Conservation (phyloP, 2,329 filamentous ascomycete genomes). For the Metarhizium sp. region DNA sequence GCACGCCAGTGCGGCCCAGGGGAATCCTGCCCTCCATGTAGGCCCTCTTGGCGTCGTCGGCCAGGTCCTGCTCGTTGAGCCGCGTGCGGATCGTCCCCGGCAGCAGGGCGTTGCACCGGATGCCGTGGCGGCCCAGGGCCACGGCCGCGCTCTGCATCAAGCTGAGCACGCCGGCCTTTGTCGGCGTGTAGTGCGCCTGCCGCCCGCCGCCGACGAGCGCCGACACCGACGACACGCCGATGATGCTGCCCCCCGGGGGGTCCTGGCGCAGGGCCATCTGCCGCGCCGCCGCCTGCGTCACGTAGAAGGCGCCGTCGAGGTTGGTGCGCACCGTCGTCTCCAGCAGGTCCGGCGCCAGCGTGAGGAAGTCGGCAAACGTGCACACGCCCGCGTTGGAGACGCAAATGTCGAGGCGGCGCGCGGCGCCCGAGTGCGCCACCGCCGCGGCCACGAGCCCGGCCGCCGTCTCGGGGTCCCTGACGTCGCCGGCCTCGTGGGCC, state of each 20-base stretch:
- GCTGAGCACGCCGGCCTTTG: constrained; percentile 72
- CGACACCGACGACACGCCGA: constrained; percentile 63
- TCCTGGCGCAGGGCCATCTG: constrained; percentile 62
- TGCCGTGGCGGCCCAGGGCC: constrained; percentile 64
- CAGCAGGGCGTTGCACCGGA: constrained; percentile 75
- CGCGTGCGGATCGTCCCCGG: constrained; percentile 79
- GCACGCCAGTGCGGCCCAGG: constrained; percentile 61
- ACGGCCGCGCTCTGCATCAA: constrained; percentile 79
- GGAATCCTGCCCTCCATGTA: constrained; percentile 82
- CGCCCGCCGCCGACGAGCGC: constrained; percentile 68
- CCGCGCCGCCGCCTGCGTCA: constrained; percentile 72
- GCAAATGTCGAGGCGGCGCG: constrained; percentile 59
- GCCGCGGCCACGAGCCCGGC: constrained; percentile 56
- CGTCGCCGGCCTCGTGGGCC: constrained; percentile 65
- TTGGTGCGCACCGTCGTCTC: constrained; percentile 67
- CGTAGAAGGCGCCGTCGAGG: constrained; percentile 80
- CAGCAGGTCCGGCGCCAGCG: constrained; percentile 62
- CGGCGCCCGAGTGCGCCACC: constrained; percentile 47
- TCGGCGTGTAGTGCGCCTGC: constrained; percentile 82
- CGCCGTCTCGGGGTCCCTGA: constrained; percentile 65
- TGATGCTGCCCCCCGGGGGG: constrained; percentile 68
- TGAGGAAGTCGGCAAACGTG: constrained; percentile 78
- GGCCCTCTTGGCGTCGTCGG: constrained; percentile 57
- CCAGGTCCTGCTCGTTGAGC: constrained; percentile 74
- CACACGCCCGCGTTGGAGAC: constrained; percentile 86